A percentile compares a stretch with the other conserved stretches of the same genome.
These are phyloP conservation scores for Lunasporangiospora selenospora DNA, from an alignment of 192 early-diverging fungal genomes.

Conservation along the genomic window DNA sequence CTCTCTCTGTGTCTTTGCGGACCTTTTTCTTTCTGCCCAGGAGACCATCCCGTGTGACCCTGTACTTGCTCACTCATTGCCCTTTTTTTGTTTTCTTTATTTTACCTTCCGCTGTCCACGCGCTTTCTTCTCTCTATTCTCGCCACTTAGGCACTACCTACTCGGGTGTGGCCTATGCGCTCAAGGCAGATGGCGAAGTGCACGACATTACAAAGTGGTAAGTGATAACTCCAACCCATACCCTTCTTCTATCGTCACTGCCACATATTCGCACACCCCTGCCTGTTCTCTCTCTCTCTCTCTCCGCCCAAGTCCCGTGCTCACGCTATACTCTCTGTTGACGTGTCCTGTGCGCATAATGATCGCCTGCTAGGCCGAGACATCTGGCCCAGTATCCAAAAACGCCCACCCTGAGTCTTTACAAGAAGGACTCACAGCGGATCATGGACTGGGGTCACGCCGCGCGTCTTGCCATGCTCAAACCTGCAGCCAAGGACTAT, in stretches of 20 bases:
- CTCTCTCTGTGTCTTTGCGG: no score
- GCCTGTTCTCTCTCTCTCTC: no score
- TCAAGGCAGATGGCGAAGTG: conserved; percentile 52
- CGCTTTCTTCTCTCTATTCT: neutral
- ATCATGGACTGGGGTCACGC: conserved; percentile 55
- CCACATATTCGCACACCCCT: no score
- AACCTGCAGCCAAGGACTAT: conserved; percentile 48
- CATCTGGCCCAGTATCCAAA: conserved; percentile 52
- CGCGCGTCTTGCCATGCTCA: conserved; percentile 35
- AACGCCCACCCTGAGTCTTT: conserved; percentile 47
- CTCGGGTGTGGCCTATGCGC: conserved; percentile 57
- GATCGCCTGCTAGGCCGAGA: conserved; percentile 54
- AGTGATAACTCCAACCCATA: neutral
- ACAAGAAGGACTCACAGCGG: conserved; percentile 46
- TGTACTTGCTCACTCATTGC: neutral
- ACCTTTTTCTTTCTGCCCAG: no score
- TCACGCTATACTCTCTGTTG: no score
- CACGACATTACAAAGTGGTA: conserved; percentile 57
- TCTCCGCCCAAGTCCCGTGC: no score
- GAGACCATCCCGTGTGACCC: no score
- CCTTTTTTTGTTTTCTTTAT: neutral
- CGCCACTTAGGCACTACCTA: conserved; percentile 52
- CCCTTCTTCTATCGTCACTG: no score
- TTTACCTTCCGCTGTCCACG: neutral
- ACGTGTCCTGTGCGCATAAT: no score